Evolutionary conservation across 176 grass and related monocot species (phyloP), one percentile per base, ranked within the genome.

Genomic region (Rhynchospora pubera): DNA sequence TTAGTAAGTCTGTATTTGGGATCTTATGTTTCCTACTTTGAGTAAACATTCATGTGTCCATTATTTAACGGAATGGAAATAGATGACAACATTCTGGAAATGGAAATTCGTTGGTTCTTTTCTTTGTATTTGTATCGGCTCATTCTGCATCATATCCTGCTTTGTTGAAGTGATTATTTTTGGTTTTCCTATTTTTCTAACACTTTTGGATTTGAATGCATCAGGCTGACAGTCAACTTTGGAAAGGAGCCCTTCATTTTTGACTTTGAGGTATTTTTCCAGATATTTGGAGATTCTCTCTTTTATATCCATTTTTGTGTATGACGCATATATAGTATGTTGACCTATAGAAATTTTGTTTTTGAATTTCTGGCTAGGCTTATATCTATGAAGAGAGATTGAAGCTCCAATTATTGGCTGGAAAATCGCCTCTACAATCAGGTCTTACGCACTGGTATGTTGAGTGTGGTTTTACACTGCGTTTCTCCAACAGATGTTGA

Each of bases 231-330:
- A 28, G 90, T 94, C 52, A 94, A 94, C 82, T 97, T 94, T 71
- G 95, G 95, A 80, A 92, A 87, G 77, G 77, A 92, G 83, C 92
- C 85, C 2, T 98, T 94, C 84, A 83, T 86, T 92, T 98, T 97
- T 85, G 90, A 98, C 51, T 82, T 98, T 57, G 87, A 94, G 92
- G 95, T 98, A 78, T 23, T 52, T 76, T 28, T 57, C 59, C 69
- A 57, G 19, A 22, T 75, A 61, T 43, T 68, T 46, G 44, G 22
- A 64, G 23, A 34, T 39, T 76, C 16, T 85, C 9, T 79, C 67
- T 45, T 65, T 80, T 34, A 64, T 57, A 55, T 56, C 62, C 46
- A 57, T 58, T 72, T 6, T 57, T 60, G 15, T 45, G 39, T 61
- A 56, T 77, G 18, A 32, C 0, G 24, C 18, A 65, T 62, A 51